A percentile compares a stretch with the other conserved stretches of the same genome.
Conservation (phyloP, 257 asterid species). For the Solanum lycopersicoides region DNA sequence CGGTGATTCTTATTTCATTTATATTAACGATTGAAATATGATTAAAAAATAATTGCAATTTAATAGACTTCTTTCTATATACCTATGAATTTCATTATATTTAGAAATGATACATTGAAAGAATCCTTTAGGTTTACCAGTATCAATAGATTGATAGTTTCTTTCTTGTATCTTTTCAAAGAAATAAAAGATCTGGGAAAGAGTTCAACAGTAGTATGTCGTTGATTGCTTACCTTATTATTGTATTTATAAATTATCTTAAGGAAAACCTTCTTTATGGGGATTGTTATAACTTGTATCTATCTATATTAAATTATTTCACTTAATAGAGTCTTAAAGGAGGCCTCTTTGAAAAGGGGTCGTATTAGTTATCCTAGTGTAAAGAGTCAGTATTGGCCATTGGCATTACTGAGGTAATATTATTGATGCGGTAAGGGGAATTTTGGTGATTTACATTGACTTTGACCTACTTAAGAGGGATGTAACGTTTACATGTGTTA, state of each 20-base stretch:
- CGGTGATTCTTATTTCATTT: not conserved
- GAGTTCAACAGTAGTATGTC: not conserved
- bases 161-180: too few species aligned
- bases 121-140: too few species aligned
- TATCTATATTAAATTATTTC: too few species aligned
- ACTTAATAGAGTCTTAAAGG: too few species aligned
- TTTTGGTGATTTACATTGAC: too few species aligned
- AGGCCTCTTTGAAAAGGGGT: too few species aligned
- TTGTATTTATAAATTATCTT: too few species aligned
- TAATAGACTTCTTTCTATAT: not conserved
- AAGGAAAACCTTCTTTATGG: not conserved
- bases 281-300: not conserved
- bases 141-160: not conserved
- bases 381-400: too few species aligned
- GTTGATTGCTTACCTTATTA: not conserved
- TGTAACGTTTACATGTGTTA: not conserved
- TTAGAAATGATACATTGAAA: too few species aligned
- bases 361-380: too few species aligned
- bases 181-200: not conserved
- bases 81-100: not conserved
- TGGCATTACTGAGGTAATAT: not conserved
- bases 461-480: not conserved
- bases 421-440: not conserved
- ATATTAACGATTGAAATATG: too few species aligned
- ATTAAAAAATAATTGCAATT: too few species aligned